A percentile compares a stretch with the other conserved stretches of the same genome.
phyloP scores from a whole-genome alignment of 352 stramenopile species.

The Pythium scleroteichum region DNA sequence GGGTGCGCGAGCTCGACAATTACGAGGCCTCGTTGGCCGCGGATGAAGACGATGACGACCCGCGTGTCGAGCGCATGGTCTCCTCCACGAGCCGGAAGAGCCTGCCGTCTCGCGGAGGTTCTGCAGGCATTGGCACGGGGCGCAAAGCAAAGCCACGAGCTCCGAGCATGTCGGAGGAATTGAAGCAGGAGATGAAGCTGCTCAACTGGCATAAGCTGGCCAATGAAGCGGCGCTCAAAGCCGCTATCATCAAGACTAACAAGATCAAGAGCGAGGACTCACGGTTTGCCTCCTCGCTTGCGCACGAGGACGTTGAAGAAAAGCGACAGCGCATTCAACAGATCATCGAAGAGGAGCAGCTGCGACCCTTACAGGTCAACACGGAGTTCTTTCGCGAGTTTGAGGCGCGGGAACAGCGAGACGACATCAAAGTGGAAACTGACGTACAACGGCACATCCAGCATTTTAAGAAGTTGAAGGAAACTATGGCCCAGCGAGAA shows the following conservation, averaged over 20 bases:
- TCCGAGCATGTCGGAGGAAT: constrained; percentile 64
- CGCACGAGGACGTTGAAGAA: constrained; percentile 68
- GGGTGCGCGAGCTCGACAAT: constrained; percentile 59
- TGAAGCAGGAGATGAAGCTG: constrained; percentile 92
- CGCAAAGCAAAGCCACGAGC: constrained; percentile 28
- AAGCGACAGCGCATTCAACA: constrained; percentile 89
- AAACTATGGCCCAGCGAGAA: constrained; percentile 60
- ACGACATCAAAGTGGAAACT: constrained; percentile 70
- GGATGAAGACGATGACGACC: constrained; percentile 34
- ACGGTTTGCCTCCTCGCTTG: constrained; percentile 45
- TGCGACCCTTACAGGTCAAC: constrained; percentile 89
- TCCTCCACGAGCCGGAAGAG: not conserved
- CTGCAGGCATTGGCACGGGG: constrained; percentile 22
- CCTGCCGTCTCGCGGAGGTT: constrained; percentile 7
- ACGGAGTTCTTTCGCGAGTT: constrained; percentile 88
- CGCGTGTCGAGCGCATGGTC: constrained; percentile 27
- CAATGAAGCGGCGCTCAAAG: constrained; percentile 93
- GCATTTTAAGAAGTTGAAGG: constrained; percentile 80
- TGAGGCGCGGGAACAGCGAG: constrained; percentile 64
- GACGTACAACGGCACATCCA: constrained; percentile 90
- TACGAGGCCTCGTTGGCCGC: constrained; percentile 37
- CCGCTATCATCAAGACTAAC: constrained; percentile 88
- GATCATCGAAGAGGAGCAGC: constrained; percentile 91
- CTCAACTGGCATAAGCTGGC: constrained; percentile 95
- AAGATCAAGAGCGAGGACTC: constrained; percentile 81